Evolutionary conservation across 1,284 basidiomycete species (phyloP), one percentile per base, ranked within the genome.

Genomic region (Hemileia vastatrix): DNA sequence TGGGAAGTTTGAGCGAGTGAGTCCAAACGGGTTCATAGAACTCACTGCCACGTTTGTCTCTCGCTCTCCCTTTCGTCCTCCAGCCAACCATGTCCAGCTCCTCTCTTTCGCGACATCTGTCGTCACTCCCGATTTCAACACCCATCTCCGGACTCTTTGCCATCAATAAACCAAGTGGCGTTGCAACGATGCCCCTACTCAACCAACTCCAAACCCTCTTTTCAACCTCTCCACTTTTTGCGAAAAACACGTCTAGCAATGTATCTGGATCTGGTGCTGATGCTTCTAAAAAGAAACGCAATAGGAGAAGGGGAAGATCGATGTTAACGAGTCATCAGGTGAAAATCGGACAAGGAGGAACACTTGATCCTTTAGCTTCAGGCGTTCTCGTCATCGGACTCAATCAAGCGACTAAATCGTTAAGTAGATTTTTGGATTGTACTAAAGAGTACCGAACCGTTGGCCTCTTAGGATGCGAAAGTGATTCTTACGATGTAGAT

Each of bases 351-450:
- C 90, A 93, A 77, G 90, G 90, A 50, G 92, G 92, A 15, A 99
- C 95, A 2, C 79, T 99, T 50, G 95, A 99, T 79, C 95, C 95
- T 9, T 81, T 98, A 18, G 95, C 95, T n/a, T 87, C 91, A 73
- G 91, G 91, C 51, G 90, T 94, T 19, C 79, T 67, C 93, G 93
- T 97, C 52, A 81, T 99, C 56, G 95, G 92, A 47, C 80, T 97
- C 31, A 88, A 88, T 27, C 86, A 84, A 72, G 94, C 86, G 15
- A 98, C 95, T 1, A 98, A 96, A 78, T 84, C 85, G 67, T 80
- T 98, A 33, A 80, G 82, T 36, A 81, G 86, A 60, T 95, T 96
- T 75, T 80, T 98, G 54, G 84, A 89, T 71, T 94, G 94, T 74
- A 83, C 87, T 31, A 99, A 99, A 89, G 89, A 93, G 78, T 99